Evolutionary conservation across 2,329 filamentous ascomycete genomes (phyloP).

Genomic region (Biscogniauxia sp.): DNA sequence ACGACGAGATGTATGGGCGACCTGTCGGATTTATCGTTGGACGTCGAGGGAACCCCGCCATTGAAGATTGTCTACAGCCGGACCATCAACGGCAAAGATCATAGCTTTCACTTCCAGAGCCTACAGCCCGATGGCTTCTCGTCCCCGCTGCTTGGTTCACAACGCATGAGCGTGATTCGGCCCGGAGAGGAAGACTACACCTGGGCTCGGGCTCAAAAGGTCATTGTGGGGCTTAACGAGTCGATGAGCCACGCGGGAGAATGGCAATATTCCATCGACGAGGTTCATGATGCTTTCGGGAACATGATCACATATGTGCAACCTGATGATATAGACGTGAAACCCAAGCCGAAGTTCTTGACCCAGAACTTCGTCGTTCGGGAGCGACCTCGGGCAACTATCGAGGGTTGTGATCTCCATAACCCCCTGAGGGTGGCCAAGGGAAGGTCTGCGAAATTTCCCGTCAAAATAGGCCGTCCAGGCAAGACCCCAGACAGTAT

Average conservation of each 20-base stretch:
- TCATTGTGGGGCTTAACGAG: constrained; percentile 85
- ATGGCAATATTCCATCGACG: constrained; percentile 89
- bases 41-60: constrained; percentile 85
- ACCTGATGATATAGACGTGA: constrained; percentile 66
- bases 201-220: constrained; percentile 75
- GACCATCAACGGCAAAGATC: constrained; percentile 77
- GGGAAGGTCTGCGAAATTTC: constrained; percentile 65
- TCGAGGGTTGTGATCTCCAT: constrained; percentile 75
- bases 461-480: constrained; percentile 66
- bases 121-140: constrained; percentile 84
- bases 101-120: constrained; percentile 87
- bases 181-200: constrained; percentile 64
- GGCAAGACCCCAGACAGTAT: constrained; percentile 59
- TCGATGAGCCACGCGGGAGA: constrained; percentile 74
- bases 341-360: constrained; percentile 59
- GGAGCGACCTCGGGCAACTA: constrained; percentile 72
- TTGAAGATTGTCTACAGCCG: constrained; percentile 91
- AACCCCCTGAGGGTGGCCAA: constrained; percentile 81
- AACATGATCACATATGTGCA: constrained; percentile 76
- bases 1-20: constrained; percentile 79
- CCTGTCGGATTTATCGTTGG: constrained; percentile 77
- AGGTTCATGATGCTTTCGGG: constrained; percentile 86
- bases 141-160: constrained; percentile 69
- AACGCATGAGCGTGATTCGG: constrained; percentile 55
- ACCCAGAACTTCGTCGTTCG: constrained; percentile 81